phyloP scores from a whole-genome alignment of 495 filamentous ascomycete species.

The Penicillium mononematosum region DNA sequence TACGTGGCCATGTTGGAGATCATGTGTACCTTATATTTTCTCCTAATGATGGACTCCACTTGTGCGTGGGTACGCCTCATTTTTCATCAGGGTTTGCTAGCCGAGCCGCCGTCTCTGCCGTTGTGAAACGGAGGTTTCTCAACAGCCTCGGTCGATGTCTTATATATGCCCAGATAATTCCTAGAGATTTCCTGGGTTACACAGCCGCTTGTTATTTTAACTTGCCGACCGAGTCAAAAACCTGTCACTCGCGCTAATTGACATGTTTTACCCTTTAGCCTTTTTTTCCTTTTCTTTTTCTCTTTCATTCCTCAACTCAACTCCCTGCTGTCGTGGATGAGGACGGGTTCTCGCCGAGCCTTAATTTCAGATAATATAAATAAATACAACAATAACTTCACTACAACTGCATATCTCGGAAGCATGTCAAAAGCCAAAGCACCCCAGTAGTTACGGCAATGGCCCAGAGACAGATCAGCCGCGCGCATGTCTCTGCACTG shows the following conservation, averaged over 20 bases:
- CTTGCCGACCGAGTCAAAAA: conserved; percentile 13
- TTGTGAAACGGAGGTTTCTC: conserved; percentile 23
- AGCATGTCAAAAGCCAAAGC: conserved; percentile 11
- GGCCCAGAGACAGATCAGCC: conserved; percentile 24
- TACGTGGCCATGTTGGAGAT: neutral
- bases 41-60: conserved; percentile 6
- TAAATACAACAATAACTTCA: neutral
- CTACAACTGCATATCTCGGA: conserved; percentile 5
- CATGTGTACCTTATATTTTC: neutral
- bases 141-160: conserved; percentile 7
- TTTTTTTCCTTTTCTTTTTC: neutral
- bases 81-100: conserved; percentile 24
- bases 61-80: conserved; percentile 6
- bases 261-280: conserved; percentile 4
- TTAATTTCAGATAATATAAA: neutral
- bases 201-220: conserved; percentile 15
- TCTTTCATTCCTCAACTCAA: neutral
- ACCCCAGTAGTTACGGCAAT: conserved; percentile 9
- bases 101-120: conserved; percentile 25
- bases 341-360: neutral
- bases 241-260: neutral
- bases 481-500: conserved; percentile 25
- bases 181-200: conserved; percentile 15
- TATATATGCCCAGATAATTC: neutral
- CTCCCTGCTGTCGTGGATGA: neutral